Conservation (phyloP, 129 eudicot genomes). For the Apium graveolens region DNA sequence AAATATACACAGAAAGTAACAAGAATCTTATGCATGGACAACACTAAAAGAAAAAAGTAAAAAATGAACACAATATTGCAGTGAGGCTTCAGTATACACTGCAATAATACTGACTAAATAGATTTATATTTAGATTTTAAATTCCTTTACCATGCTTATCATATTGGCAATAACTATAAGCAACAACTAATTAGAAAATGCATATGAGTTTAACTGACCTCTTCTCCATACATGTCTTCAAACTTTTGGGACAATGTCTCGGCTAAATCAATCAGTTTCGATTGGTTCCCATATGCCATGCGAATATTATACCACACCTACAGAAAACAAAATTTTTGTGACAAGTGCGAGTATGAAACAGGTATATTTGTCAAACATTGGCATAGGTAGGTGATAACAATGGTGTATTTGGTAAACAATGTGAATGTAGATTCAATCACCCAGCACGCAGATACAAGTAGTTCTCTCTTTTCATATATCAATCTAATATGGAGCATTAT, state of each 20-base stretch:
- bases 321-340: neutral
- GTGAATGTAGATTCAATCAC: neutral
- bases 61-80: neutral
- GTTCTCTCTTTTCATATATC: neutral
- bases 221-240: constrained; percentile 66
- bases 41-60: neutral
- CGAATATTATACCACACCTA: constrained; percentile 79
- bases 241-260: constrained; percentile 49
- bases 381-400: neutral
- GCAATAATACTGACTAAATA: neutral
- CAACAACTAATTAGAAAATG: neutral
- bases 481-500: neutral
- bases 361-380: neutral
- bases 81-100: neutral
- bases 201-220: constrained; percentile 39
- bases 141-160: neutral
- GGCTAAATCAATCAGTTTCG: constrained; percentile 37
- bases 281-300: constrained; percentile 39
- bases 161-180: neutral
- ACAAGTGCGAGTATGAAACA: neutral
- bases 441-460: neutral
- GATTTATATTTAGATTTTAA: neutral
- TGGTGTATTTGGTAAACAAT: neutral
- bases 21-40: neutral
- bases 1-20: neutral